These are phyloP conservation scores for Fusarium sp. DNA, from an alignment of 2,329 filamentous ascomycete species.

Conservation along the genomic window DNA sequence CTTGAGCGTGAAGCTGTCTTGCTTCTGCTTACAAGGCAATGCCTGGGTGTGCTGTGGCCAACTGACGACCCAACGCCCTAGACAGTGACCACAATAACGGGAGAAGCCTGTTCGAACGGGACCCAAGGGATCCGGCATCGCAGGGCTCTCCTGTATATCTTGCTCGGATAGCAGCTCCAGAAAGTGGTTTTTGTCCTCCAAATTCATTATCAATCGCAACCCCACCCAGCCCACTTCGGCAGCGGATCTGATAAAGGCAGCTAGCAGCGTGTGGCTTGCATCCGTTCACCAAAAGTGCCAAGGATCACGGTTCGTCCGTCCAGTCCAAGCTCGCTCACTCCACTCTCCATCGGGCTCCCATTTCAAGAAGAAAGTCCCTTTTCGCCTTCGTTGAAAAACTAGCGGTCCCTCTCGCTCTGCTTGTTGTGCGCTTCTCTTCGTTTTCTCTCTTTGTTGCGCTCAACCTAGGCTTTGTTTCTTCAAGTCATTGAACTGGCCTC, in stretches of 20 bases:
- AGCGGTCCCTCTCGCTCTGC: slow-evolving; percentile 5
- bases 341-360: slow-evolving; percentile 22
- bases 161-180: slow-evolving; percentile 2
- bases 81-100: not conserved
- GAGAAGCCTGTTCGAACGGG: not conserved
- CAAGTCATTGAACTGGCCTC: slow-evolving; percentile 4
- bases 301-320: slow-evolving; percentile 31
- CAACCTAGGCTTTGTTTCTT: not conserved
- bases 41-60: not conserved
- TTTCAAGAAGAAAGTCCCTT: not conserved
- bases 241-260: slow-evolving; percentile 38
- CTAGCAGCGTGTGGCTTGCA: slow-evolving; percentile 26
- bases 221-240: slow-evolving; percentile 18
- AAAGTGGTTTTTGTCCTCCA: slow-evolving; percentile 17
- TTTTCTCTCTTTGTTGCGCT: not conserved
- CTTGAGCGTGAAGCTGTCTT: not conserved
- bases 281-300: slow-evolving; percentile 15
- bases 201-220: slow-evolving; percentile 36
- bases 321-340: slow-evolving; percentile 19
- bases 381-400: slow-evolving; percentile 24
- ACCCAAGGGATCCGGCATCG: not conserved
- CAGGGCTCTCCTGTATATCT: not conserved
- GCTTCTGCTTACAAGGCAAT: not conserved
- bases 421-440: slow-evolving; percentile 3
- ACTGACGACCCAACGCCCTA: not conserved